Percentiles rank a stretch among this genome's conserved stretches.
Conservation (phyloP, 768 basidiomycete genomes). For the Pleurotus tuoliensis region DNA sequence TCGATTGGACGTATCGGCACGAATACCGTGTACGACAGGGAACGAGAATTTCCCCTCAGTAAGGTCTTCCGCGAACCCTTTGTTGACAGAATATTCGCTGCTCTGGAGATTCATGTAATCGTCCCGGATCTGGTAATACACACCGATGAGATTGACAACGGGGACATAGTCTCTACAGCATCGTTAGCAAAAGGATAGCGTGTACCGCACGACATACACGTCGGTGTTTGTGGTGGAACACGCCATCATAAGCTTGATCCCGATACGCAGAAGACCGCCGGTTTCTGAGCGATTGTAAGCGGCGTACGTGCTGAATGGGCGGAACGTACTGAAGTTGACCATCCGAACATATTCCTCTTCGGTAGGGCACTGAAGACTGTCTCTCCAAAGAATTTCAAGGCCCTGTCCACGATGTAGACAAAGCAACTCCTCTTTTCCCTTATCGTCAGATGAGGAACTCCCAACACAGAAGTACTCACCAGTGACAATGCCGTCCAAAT, state of each 20-base stretch:
- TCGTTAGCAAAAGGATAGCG: neutral
- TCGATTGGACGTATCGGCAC: constrained; percentile 69
- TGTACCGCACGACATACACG: constrained; percentile 38
- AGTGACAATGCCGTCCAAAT: constrained; percentile 72
- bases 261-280: constrained; percentile 87
- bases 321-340: constrained; percentile 85
- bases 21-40: constrained; percentile 87
- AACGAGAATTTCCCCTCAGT: constrained; percentile 98
- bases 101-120: constrained; percentile 96
- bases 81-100: constrained; percentile 80
- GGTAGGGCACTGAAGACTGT: constrained; percentile 84
- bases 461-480: constrained; percentile 34
- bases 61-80: constrained; percentile 90
- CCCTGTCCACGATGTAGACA: constrained; percentile 96
- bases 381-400: constrained; percentile 91
- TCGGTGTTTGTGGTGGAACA: constrained; percentile 60
- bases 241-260: constrained; percentile 96
- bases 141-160: constrained; percentile 88
- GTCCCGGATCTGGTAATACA: constrained; percentile 96
- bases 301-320: neutral
- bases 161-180: constrained; percentile 78
- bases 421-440: constrained; percentile 53
- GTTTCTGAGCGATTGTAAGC: constrained; percentile 50
- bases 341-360: constrained; percentile 94
- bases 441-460: neutral